These are phyloP conservation scores for Vinca major DNA, from an alignment of 305 asterid species.

Conservation along the genomic window DNA sequence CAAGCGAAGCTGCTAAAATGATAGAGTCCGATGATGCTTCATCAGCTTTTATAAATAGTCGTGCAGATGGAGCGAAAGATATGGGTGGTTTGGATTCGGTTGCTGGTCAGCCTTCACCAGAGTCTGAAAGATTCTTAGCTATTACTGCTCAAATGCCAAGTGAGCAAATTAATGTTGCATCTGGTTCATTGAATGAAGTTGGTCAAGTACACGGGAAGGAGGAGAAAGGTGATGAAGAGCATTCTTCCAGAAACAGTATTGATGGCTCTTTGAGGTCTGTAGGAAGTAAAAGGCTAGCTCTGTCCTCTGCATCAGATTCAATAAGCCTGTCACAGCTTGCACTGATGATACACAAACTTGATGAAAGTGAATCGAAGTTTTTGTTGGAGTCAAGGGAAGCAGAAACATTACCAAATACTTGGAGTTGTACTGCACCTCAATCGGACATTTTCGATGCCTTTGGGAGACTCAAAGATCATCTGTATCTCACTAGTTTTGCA, in stretches of 20 bases:
- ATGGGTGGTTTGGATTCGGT: slow-evolving; percentile 21
- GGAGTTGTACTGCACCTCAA: slow-evolving; percentile 20
- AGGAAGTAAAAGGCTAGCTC: slow-evolving; percentile 37
- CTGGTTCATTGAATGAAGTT: slow-evolving; percentile 28
- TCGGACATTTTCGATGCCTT: slow-evolving; percentile 28
- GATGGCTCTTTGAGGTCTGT: slow-evolving; percentile 25
- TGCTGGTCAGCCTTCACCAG: slow-evolving; percentile 24
- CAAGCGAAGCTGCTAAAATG: slow-evolving; percentile 22
- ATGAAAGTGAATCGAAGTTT: slow-evolving; percentile 57
- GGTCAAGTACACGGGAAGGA: slow-evolving; percentile 23
- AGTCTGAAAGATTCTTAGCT: slow-evolving; percentile 20
- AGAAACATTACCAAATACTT: slow-evolving; percentile 21
- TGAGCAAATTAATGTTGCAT: slow-evolving; percentile 27
- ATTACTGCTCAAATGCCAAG: slow-evolving; percentile 24
- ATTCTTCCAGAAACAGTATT: slow-evolving; percentile 20
- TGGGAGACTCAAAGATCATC: slow-evolving; percentile 70
- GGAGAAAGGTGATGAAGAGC: slow-evolving; percentile 21
- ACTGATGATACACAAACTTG: slow-evolving; percentile 47
- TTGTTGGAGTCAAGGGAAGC: slow-evolving; percentile 46
- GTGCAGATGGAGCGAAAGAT: slow-evolving; percentile 30
- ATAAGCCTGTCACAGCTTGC: slow-evolving; percentile 72
- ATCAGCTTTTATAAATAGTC: slow-evolving; percentile 22
- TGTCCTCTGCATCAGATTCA: slow-evolving; percentile 45
- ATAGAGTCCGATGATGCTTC: slow-evolving; percentile 25
- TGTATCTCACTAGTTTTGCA: slow-evolving; percentile 57